Base-by-base conservation (phyloP, 2,329 filamentous ascomycete species). In the Tolypocladium cylindrosporum region DNA sequence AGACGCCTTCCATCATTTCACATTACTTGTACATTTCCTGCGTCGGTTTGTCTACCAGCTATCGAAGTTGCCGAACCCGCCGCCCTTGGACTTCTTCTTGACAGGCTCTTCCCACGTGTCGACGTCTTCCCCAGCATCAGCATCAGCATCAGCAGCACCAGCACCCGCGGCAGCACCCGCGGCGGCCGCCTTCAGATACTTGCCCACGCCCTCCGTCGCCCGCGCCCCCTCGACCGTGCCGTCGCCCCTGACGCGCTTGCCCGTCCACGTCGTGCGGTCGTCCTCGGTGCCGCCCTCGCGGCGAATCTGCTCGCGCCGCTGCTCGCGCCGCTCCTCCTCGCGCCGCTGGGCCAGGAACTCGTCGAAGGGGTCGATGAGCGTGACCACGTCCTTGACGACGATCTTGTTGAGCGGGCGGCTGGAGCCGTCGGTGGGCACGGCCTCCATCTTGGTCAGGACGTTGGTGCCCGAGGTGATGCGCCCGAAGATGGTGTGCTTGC, bases 401-500 rank as follows among this genome's bases (percentile, higher is more conserved):
- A 97, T 89, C 58, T 93, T 88, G 56, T 88, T 82, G 0, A 87
- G 77, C 0, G 94, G 94, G 8, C 88, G 79, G 69, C 91, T 88
- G 21, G 79, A 83, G n/a, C 85, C 84, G 65, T 92, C 90, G 0
- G 87, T 88, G 1, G 88, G 85, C 19, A 87, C 84, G 13, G 82
- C 82, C 73, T 99, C 94, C 74, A 99, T 85, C 59, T 83, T 83
- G 61, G 82, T 79, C 16, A 99, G 77, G 0, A 87, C 83, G 51
- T 89, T 84, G 57, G 86, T 67, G 0, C 89, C 93, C 36, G 88
- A 90, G 1, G 95, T 88, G 0, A 97, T 85, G 42, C 86, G 85
- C 2, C 88, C 94, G 67, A 99, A 99, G 45, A 99, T 89, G n/a
- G 94, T 97, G 73, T 99, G 94, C 69, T 99, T 99, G 60, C 87